Conservation (phyloP, 371 early-diverging fungal species). For the Nematocida minor region DNA sequence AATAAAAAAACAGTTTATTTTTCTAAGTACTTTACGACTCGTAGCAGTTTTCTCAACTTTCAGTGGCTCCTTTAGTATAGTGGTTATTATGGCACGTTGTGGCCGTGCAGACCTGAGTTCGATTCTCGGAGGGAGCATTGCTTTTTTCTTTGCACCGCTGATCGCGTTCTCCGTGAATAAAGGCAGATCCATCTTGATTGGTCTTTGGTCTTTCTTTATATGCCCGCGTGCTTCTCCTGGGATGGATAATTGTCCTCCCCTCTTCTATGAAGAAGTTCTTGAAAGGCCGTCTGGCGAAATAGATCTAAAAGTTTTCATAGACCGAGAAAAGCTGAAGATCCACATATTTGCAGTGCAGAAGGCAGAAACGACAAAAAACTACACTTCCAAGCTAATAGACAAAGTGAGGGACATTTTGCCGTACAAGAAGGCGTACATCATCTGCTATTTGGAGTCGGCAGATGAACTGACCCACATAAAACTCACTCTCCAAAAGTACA, state of each 20-base stretch:
- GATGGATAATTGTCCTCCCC: constrained; percentile 15
- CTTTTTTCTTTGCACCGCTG: not conserved
- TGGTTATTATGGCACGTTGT: constrained; percentile 59
- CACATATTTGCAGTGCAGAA: constrained; percentile 20
- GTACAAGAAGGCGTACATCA: not conserved
- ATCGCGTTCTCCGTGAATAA: constrained; percentile 7
- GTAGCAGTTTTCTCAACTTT: not conserved
- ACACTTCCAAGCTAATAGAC: not conserved
- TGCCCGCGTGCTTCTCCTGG: not conserved
- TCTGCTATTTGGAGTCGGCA: not conserved
- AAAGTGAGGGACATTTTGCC: not conserved
- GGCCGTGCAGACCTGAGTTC: constrained; percentile 58
- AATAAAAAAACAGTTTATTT: not conserved
- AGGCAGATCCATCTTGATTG: no score
- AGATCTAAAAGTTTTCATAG: constrained; percentile 30
- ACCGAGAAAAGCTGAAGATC: constrained; percentile 6
- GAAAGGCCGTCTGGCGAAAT: not conserved
- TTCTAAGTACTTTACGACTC: not conserved
- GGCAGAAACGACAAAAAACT: not conserved
- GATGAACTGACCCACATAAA: not conserved
- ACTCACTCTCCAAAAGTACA: not conserved
- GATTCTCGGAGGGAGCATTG: constrained; percentile 59
- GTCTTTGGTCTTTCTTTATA: not conserved
- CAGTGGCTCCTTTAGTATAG: constrained; percentile 57
- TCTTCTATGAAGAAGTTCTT: constrained; percentile 32